Evolutionary conservation across 176 grass and related monocot species (phyloP), one percentile per base, ranked within the genome.

Genomic region (Hyparrhenia diplandra): DNA sequence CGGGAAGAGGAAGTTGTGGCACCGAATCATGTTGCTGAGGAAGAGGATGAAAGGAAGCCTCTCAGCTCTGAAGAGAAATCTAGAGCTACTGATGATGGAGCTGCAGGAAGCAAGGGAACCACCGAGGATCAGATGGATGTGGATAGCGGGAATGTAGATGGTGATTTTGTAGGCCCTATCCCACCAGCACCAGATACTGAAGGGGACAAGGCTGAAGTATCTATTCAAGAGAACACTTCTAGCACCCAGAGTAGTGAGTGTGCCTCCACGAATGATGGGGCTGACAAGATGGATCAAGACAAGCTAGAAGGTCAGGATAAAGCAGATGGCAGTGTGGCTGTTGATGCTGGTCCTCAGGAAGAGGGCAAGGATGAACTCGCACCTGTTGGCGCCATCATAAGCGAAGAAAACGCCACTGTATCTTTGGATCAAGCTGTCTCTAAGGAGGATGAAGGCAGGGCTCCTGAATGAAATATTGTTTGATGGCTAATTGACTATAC

Each of bases 101-200:
- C 82, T 47, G 78, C 45, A 72, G 87, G 43, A 82, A 64, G 76
- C 24, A 84, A 80, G 35, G 31, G 8, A 75, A 68, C 30, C 9
- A 40, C 31, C 14, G 82, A 51, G 49, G 18, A 59, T 80, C 75
- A 75, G 31, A 84, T 84, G 76, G 70, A 70, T 75, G 42, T 85
- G 64, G 70, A 80, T 40, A 81, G 17, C 32, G 20, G 5, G 11
- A 75, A 81, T 76, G 82, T 3, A 6, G 77, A 63, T 16, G 77
- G 25, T 17, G 76, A 54, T 21, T 80, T 85, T 0, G 87, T 85
- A 55, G 82, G 87, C 4, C 54, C 87, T 27, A 28, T 76, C 60
- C 71, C 87, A 10, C 65, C 82, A 64, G 42, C 64, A 69, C 52
- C 42, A 21, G 76, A 75, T 21, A 52, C 87, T 41, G 49, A 60